Percentiles rank a stretch among this genome's conserved stretches.
Conservation (phyloP, 305 asterid species). For the Fraxinus sp. region DNA sequence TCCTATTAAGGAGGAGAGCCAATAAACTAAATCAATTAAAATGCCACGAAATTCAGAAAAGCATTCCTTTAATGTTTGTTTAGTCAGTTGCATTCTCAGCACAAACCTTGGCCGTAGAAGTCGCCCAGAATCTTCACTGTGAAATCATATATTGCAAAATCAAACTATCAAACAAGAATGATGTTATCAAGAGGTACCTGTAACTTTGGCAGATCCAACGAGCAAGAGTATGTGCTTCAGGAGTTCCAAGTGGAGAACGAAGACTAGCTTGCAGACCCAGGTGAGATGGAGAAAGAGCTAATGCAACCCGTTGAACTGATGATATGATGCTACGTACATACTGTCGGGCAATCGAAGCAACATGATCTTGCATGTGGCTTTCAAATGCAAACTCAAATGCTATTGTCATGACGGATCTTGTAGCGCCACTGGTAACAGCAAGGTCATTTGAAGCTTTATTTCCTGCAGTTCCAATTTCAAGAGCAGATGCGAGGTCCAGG, state of each 20-base stretch:
- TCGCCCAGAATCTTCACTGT: not conserved
- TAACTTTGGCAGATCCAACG: slow-evolving; percentile 90
- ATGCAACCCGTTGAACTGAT: slow-evolving; percentile 90
- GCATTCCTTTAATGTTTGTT: not conserved
- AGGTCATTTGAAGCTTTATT: slow-evolving; percentile 49
- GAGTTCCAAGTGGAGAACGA: slow-evolving; percentile 71
- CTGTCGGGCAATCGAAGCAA: slow-evolving; percentile 84
- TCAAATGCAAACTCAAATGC: slow-evolving; percentile 93
- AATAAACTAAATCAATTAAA: not conserved
- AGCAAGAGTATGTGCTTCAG: slow-evolving; percentile 87
- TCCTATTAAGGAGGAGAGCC: slow-evolving; percentile 40
- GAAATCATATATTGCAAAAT: not conserved
- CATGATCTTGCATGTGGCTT: slow-evolving; percentile 91
- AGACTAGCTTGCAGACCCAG: slow-evolving; percentile 66
- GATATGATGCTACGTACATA: slow-evolving; percentile 86
- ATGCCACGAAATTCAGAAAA: not conserved
- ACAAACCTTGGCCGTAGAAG: not conserved
- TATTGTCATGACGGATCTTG: slow-evolving; percentile 90
- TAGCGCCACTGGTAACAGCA: slow-evolving; percentile 38
- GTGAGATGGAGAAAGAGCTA: slow-evolving; percentile 78
- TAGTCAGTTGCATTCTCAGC: not conserved
- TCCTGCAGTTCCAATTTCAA: slow-evolving; percentile 75
- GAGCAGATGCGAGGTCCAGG: slow-evolving; percentile 93
- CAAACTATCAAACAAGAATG: not conserved
- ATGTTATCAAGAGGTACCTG: slow-evolving; percentile 40